Base-by-base conservation (phyloP, 148 eudicot species). In the Limonium bicolor region DNA sequence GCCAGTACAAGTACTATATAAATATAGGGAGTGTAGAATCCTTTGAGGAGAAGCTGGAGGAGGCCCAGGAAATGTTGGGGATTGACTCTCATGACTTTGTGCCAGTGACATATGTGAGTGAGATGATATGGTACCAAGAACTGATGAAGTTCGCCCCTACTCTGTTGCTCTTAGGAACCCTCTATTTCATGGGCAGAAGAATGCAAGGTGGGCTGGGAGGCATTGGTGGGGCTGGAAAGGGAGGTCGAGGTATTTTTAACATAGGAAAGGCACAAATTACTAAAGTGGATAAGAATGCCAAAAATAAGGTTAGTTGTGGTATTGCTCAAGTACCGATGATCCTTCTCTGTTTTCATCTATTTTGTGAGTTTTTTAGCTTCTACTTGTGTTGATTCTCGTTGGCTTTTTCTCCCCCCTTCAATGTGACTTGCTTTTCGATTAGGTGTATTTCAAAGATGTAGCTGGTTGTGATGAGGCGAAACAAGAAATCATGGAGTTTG, bases 181-280 rank as follows among this genome's bases (percentile, higher is more conserved):
- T 83, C 48, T 37, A 59, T 16, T 79, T 34, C 65, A 79, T 73
- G 81, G 78, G 77, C 20, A 67, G 94, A 38, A 75, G 55, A 68
- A 74, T 82, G 94, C 94, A 82, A 64, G 76, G 86, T 50, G 94
- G 94, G 26, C 48, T 82, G n/a, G 94, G 94, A 20, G 80, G 65
- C 50, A 86, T 83, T 30, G 75, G 80, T 34, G 43, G 57, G 44
- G 78, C 84, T 53, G 71, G 78, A 54, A 66, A 43, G 55, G 85
- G 87, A 38, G 82, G 47, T 27, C 88, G 94, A 33, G 88, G 88
- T 13, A 76, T 83, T 28, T 83, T 83, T 58, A 83, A 55, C 70
- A 83, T 83, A 30, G 94, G 94, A 27, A 83, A 83, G 64, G 88
- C 94, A 19, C 71, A 59, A 16, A 58, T 83, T 21, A 76, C 73